Conservation (phyloP, 805 yeast genomes). For the Nakazawaea ernobii region DNA sequence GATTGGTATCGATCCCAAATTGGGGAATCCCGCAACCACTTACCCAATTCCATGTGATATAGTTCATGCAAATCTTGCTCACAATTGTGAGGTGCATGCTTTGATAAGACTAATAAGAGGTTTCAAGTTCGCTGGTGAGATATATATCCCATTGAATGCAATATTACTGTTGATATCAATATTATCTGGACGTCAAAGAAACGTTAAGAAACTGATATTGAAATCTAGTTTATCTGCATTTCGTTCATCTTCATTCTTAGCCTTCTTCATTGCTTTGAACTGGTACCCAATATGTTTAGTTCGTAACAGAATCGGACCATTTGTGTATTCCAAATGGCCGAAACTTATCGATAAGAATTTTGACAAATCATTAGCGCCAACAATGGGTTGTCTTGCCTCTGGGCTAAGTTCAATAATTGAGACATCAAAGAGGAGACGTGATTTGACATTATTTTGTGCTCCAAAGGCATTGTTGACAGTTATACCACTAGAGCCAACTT, state of each 20-base stretch:
- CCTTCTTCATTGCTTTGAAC: slow-evolving; percentile 32
- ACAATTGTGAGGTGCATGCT: slow-evolving; percentile 41
- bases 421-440: slow-evolving; percentile 34
- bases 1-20: slow-evolving; percentile 27
- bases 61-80: slow-evolving; percentile 33
- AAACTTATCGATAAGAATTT: slow-evolving; percentile 16
- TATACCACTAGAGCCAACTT: slow-evolving; percentile 6
- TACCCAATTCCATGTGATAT: slow-evolving; percentile 33
- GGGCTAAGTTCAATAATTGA: slow-evolving; percentile 39
- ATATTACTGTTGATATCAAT: slow-evolving; percentile 21
- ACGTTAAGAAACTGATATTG: slow-evolving; percentile 10
- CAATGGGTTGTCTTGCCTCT: slow-evolving; percentile 33
- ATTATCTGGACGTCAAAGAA: slow-evolving; percentile 11
- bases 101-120: slow-evolving; percentile 38
- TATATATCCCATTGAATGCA: slow-evolving; percentile 37
- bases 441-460: slow-evolving; percentile 42
- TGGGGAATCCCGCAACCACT: slow-evolving; percentile 23
- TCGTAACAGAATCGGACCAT: slow-evolving; percentile 34
- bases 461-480: slow-evolving; percentile 16
- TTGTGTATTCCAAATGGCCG: slow-evolving; percentile 12
- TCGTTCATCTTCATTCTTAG: slow-evolving; percentile 39
- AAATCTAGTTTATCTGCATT: slow-evolving; percentile 18
- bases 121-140: slow-evolving; percentile 31
- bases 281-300: slow-evolving; percentile 45
- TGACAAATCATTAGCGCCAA: slow-evolving; percentile 35